phyloP scores from a whole-genome alignment of 2,329 filamentous ascomycete species.

The Lithohypha guttulata region DNA sequence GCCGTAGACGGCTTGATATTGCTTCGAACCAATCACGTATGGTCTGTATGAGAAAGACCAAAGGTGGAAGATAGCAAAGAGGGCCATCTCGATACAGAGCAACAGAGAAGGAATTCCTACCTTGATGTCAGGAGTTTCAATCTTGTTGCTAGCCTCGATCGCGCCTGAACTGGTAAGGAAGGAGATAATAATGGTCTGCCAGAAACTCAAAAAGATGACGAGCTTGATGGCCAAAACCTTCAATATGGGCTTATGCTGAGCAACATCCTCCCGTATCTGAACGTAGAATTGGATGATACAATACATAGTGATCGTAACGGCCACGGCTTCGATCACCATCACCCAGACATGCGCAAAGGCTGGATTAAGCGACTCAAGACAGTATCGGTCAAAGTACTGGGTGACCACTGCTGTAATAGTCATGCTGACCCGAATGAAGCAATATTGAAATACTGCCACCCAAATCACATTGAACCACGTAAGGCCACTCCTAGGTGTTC shows the following conservation, averaged over 20 bases:
- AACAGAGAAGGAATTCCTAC: constrained; percentile 69
- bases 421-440: constrained; percentile 67
- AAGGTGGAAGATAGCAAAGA: constrained; percentile 66
- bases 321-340: constrained; percentile 56
- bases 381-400: constrained; percentile 60
- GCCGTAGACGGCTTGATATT: constrained; percentile 35
- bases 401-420: constrained; percentile 67
- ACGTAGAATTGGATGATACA: constrained; percentile 79
- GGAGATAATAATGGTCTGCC: constrained; percentile 59
- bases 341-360: constrained; percentile 78
- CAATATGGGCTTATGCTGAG: constrained; percentile 59
- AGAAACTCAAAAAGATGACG: constrained; percentile 84
- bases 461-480: constrained; percentile 85
- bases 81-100: constrained; percentile 74
- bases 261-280: constrained; percentile 59
- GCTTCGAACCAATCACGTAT: constrained; percentile 45
- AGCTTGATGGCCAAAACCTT: constrained; percentile 83
- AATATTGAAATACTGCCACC: constrained; percentile 77
- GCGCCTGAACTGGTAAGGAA: constrained; percentile 52
- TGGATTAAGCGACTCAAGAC: constrained; percentile 65
- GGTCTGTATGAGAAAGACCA: constrained; percentile 71
- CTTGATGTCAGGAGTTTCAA: constrained; percentile 66
- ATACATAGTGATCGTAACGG: constrained; percentile 78
- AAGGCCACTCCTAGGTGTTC: constrained; percentile 66
- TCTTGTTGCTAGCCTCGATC: constrained; percentile 49